Base-by-base conservation (phyloP, 2,329 filamentous ascomycete species). In the Cladosporium halotolerans region DNA sequence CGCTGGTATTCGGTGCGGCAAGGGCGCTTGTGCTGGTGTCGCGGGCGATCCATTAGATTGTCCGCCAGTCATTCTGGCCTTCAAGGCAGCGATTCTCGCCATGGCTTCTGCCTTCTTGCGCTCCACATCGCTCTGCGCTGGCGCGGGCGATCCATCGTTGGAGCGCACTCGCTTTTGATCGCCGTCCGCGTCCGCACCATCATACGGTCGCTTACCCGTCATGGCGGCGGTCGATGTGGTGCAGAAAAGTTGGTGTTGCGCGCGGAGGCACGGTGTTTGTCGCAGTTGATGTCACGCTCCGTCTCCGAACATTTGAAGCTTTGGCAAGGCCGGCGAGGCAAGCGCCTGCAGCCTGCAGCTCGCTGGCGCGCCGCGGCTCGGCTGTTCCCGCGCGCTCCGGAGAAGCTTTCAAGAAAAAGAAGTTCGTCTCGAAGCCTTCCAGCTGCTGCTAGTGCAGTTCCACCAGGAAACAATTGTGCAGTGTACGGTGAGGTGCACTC, bases 91-190 rank as follows among this genome's bases (percentile, higher is more conserved):
- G 50, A 70, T 67, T 52, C 60, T 62, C 14, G 63, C 66, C 11
- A 58, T 60, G 16, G 65, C 64, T 39, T 68, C 65, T 33, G 63
- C 59, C 58, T 63, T 67, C 57, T 65, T 65, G 38, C 63, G 59
- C 55, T 68, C 65, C 59, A 60, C 51, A 57, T 58, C 48, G 42
- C 56, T 19, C 16, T 48, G 49, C 18, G 54, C 52, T 10, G 57
- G 55, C 32, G 67, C 63, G 8, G 69, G 68, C 9, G 67, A 69
- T 46, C 66, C 66, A 56, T 69, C 61, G 53, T 67, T 65, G n/a
- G 67, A 68, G 42, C 68, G 68, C 19, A 70, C 58, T 38, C 71
- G 67, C 61, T 76, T 77, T 42, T 62, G 54, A 60, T 50, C 52
- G 23, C 41, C 45, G 10, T 54, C 52, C 19, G 19, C 31, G 34